Evolutionary conservation across 2,329 filamentous ascomycete species (phyloP).

Genomic region (Chaetomiaceae sp.): DNA sequence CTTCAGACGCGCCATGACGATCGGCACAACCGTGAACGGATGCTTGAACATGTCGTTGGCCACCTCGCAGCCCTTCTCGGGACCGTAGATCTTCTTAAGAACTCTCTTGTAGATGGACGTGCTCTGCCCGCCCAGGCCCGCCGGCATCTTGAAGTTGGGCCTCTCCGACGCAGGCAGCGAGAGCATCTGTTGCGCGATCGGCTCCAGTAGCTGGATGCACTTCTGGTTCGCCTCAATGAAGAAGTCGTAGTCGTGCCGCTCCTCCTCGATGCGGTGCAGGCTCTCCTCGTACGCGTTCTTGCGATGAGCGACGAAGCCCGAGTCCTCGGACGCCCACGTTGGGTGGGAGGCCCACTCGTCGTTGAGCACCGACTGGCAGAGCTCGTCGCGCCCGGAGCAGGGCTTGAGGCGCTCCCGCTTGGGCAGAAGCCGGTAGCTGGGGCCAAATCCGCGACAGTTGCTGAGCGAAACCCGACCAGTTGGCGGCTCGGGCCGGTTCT

Average conservation of each 20-base stretch:
- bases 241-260: conserved; percentile 97
- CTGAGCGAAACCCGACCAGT: conserved; percentile 83
- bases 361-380: conserved; percentile 89
- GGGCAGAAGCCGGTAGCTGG: conserved; percentile 88
- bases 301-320: conserved; percentile 92
- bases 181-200: conserved; percentile 85
- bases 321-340: conserved; percentile 97
- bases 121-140: conserved; percentile 84
- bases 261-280: conserved; percentile 93
- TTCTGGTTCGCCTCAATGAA: conserved; percentile 94
- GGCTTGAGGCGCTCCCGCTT: conserved; percentile 86
- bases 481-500: conserved; percentile 71
- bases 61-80: conserved; percentile 76
- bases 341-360: conserved; percentile 98
- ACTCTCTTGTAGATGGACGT: conserved; percentile 96
- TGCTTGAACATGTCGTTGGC: conserved; percentile 80
- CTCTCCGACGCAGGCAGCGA: conserved; percentile 71
- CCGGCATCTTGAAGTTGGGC: conserved; percentile 70
- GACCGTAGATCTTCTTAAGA: conserved; percentile 93
- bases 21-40: conserved; percentile 82
- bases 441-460: conserved; percentile 91
- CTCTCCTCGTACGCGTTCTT: conserved; percentile 96
- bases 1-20: conserved; percentile 84
- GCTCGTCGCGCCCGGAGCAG: conserved; percentile 90
- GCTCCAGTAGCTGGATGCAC: conserved; percentile 93